Percentiles rank a stretch among this genome's conserved stretches.
phyloP scores from a whole-genome alignment of 148 eudicot species.

The Linanthus parryae region DNA sequence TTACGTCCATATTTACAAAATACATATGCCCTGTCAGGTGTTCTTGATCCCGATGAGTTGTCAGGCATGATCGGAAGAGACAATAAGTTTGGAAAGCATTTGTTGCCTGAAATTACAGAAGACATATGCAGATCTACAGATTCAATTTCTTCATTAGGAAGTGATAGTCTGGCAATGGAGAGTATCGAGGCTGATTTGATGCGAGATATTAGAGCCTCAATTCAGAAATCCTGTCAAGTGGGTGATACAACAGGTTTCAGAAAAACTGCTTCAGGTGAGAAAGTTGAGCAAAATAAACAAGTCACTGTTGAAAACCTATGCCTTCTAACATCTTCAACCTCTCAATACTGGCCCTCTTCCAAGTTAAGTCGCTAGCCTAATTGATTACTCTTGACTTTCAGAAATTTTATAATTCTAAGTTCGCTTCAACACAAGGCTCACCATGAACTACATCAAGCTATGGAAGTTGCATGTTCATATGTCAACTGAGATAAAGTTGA shows the following conservation, averaged over 20 bases:
- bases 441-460: too few species aligned
- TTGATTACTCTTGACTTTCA: too few species aligned
- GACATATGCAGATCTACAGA: conserved; percentile 73
- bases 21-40: conserved; percentile 41
- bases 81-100: conserved; percentile 28
- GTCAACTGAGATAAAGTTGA: too few species aligned
- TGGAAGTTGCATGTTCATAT: too few species aligned
- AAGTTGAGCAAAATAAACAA: too few species aligned
- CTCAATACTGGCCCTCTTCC: too few species aligned
- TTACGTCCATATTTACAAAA: neutral
- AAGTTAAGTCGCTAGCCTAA: too few species aligned
- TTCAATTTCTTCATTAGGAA: conserved; percentile 68
- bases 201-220: conserved; percentile 91
- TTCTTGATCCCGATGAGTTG: conserved; percentile 85
- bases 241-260: conserved; percentile 22
- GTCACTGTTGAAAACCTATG: too few species aligned
- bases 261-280: conserved; percentile 16
- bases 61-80: conserved; percentile 73
- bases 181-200: conserved; percentile 79
- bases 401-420: too few species aligned
- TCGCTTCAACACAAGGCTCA: too few species aligned
- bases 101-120: conserved; percentile 76
- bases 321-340: too few species aligned
- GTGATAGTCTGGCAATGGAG: conserved; percentile 71
- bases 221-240: conserved; percentile 62